A percentile compares a stretch with the other conserved stretches of the same genome.
Evolutionary conservation across 2,329 filamentous ascomycete species (phyloP).

Genomic region (Penicillium aurantiogriseum): DNA sequence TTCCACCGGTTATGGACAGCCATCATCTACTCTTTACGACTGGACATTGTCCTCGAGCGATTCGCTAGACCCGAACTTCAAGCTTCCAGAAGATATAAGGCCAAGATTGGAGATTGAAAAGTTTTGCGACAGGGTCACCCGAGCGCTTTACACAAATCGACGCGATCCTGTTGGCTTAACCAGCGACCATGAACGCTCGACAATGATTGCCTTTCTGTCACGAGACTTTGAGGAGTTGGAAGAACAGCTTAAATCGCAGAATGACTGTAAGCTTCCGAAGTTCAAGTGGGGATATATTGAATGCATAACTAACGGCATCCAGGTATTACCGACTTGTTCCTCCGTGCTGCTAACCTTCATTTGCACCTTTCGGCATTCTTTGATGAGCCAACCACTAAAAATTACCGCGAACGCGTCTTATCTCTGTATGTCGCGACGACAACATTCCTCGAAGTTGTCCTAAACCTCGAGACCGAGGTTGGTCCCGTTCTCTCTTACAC

Average conservation of each 20-base stretch:
- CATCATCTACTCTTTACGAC: constrained; percentile 61
- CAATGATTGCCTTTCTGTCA: constrained; percentile 46
- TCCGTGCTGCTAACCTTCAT: constrained; percentile 49
- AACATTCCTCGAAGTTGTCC: constrained; percentile 47
- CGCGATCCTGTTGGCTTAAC: constrained; percentile 54
- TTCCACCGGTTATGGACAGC: constrained; percentile 67
- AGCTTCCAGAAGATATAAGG: constrained; percentile 53
- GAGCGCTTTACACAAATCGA: constrained; percentile 56
- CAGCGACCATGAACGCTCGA: constrained; percentile 44
- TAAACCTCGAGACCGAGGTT: constrained; percentile 45
- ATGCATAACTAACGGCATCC: constrained; percentile 2
- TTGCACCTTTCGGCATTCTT: constrained; percentile 52
- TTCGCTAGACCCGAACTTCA: constrained; percentile 46
- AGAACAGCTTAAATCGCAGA: constrained; percentile 47
- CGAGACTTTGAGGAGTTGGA: constrained; percentile 53
- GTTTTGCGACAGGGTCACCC: constrained; percentile 58
- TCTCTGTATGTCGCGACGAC: constrained; percentile 48
- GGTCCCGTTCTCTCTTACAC: constrained; percentile 54
- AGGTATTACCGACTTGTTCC: constrained; percentile 49
- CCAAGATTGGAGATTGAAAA: constrained; percentile 57
- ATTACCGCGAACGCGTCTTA: constrained; percentile 48
- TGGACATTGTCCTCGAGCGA: constrained; percentile 54
- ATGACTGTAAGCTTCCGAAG: constrained; percentile 37
- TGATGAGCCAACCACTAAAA: constrained; percentile 46
- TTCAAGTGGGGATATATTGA: not conserved